Percentiles rank a stretch among this genome's conserved stretches.
phyloP scores from a whole-genome alignment of 371 early-diverging fungal species.

The Mucor circinelloides region DNA sequence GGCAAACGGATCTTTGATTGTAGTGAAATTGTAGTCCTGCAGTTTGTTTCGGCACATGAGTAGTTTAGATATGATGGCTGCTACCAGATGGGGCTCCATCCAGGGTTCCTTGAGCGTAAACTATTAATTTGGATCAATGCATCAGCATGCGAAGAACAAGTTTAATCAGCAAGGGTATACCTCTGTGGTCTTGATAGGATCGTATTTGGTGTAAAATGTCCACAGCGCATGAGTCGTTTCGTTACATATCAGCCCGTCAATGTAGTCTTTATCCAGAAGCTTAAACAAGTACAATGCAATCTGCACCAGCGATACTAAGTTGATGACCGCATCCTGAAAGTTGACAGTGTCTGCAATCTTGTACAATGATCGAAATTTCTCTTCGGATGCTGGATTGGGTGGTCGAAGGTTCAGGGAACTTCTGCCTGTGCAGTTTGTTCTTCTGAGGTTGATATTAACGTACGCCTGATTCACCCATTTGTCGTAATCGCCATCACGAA shows the following conservation, averaged over 20 bases:
- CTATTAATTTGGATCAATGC: background rate
- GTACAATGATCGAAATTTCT: constrained; percentile 66
- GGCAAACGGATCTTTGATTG: constrained; percentile 67
- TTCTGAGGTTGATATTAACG: constrained; percentile 64
- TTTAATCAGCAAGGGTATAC: constrained; percentile 27
- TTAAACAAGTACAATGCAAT: constrained; percentile 58
- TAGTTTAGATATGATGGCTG: constrained; percentile 61
- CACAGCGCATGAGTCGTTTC: constrained; percentile 58
- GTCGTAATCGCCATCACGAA: constrained; percentile 69
- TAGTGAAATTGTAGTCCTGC: constrained; percentile 61
- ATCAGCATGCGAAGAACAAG: background rate
- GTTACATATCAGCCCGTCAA: constrained; percentile 66
- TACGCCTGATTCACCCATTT: constrained; percentile 55
- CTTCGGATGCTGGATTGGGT: constrained; percentile 66
- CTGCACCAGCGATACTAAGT: constrained; percentile 57
- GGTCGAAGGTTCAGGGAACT: constrained; percentile 63
- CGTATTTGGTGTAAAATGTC: constrained; percentile 52
- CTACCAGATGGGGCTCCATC: constrained; percentile 63
- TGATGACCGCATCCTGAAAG: constrained; percentile 61
- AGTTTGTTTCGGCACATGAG: constrained; percentile 60
- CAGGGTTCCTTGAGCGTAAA: constrained; percentile 47
- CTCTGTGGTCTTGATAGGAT: constrained; percentile 52
- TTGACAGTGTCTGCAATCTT: constrained; percentile 57
- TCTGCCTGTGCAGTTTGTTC: constrained; percentile 65
- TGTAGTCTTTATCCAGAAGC: constrained; percentile 46